Conservation (phyloP, 768 basidiomycete genomes). For the Serendipita vermifera region DNA sequence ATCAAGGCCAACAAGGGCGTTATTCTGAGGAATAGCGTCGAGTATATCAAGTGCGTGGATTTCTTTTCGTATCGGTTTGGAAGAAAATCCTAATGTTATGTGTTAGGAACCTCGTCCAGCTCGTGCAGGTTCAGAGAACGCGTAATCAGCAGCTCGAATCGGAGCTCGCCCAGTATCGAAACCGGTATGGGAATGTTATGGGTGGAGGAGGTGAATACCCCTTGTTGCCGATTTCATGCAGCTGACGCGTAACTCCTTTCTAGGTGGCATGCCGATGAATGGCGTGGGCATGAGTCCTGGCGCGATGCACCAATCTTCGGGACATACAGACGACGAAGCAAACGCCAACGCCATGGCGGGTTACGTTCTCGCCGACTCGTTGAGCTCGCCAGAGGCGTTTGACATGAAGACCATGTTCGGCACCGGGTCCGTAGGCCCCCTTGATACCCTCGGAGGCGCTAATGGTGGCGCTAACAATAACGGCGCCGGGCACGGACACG, state of each 20-base stretch:
- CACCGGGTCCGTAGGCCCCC: not conserved
- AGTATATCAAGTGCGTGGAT: constrained; percentile 36
- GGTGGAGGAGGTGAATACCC: not conserved
- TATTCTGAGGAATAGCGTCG: constrained; percentile 74
- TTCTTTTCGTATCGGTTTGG: not conserved
- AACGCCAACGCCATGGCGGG: not conserved
- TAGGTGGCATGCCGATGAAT: constrained; percentile 2
- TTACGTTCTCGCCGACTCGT: not conserved
- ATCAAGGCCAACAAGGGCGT: constrained; percentile 93
- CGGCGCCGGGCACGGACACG: too few species aligned
- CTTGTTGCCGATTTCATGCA: not conserved
- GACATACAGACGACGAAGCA: not conserved
- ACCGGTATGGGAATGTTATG: not conserved
- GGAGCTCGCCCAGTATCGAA: constrained; percentile 4
- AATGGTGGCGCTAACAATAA: not conserved
- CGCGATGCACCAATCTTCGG: not conserved
- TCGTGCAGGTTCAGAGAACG: not conserved
- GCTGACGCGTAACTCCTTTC: not conserved
- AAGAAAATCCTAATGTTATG: not conserved
- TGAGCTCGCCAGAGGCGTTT: not conserved
- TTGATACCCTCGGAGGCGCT: not conserved
- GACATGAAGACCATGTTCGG: constrained; percentile 1
- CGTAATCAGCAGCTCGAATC: constrained; percentile 4
- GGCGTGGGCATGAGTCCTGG: not conserved
- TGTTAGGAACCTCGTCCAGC: not conserved